Evolutionary conservation across 345 rosid species (phyloP).

Genomic region (Lepidium africanum): DNA sequence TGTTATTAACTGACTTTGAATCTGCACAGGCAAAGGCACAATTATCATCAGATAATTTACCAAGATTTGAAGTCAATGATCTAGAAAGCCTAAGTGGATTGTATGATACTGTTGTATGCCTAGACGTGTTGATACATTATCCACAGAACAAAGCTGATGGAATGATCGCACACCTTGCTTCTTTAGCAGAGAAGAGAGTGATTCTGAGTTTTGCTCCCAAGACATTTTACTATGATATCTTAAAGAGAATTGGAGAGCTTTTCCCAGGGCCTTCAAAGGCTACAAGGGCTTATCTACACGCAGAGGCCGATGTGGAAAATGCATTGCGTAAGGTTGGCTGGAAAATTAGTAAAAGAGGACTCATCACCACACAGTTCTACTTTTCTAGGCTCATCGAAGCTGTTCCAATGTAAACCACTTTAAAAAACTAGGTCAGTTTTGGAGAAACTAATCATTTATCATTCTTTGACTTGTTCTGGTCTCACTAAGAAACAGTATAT

Average conservation of each 20-base stretch:
- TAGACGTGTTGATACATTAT: conserved; percentile 90
- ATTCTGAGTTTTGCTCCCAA: conserved; percentile 90
- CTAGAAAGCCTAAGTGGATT: conserved; percentile 76
- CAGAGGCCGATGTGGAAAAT: conserved; percentile 85
- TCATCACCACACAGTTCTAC: conserved; percentile 71
- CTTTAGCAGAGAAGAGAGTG: conserved; percentile 72
- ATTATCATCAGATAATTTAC: conserved; percentile 35
- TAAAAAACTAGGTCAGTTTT: not conserved
- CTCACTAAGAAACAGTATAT: not conserved
- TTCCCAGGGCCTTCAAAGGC: conserved; percentile 98
- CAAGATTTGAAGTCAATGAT: conserved; percentile 77
- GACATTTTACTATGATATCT: conserved; percentile 70
- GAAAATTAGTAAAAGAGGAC: conserved; percentile 80
- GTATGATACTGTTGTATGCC: conserved; percentile 72
- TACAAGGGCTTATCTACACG: conserved; percentile 81
- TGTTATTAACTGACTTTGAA: not conserved
- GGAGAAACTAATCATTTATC: not conserved
- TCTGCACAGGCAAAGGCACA: conserved; percentile 63
- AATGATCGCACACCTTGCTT: conserved; percentile 91
- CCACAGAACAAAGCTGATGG: conserved; percentile 91
- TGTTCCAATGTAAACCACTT: conserved; percentile 40
- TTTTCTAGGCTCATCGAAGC: conserved; percentile 82
- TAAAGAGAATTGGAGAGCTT: conserved; percentile 85
- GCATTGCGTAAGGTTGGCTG: conserved; percentile 82
- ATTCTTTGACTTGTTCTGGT: not conserved